Conservation (phyloP, 2,329 filamentous ascomycete genomes). For the Pseudocercospora pini-densiflorae region DNA sequence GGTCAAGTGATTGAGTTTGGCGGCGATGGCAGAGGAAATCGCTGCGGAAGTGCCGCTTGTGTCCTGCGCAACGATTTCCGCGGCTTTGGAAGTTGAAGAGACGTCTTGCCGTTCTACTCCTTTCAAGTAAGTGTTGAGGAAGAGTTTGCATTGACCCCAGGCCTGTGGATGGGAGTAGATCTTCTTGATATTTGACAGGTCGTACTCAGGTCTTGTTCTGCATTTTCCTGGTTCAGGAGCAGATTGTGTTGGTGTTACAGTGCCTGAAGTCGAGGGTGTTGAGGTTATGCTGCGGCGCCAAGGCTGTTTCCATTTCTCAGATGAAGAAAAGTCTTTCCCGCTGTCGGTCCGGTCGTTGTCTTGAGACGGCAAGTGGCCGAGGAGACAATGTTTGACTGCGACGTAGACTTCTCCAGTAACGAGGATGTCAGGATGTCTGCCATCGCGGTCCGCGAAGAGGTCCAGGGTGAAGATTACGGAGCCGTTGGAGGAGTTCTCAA, state of each 20-base stretch:
- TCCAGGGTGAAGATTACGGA: slow-evolving; percentile 89
- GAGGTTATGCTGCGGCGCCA: slow-evolving; percentile 18
- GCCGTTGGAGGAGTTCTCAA: slow-evolving; percentile 96
- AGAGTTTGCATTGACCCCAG: slow-evolving; percentile 84
- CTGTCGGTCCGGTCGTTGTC: neutral
- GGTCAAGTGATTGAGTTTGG: slow-evolving; percentile 67
- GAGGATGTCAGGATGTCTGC: slow-evolving; percentile 67
- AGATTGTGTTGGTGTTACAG: slow-evolving; percentile 49
- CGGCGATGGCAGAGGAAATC: slow-evolving; percentile 77
- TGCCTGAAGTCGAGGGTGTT: slow-evolving; percentile 1
- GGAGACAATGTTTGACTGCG: slow-evolving; percentile 83
- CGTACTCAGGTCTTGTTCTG: slow-evolving; percentile 50
- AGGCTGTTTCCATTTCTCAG: slow-evolving; percentile 4
- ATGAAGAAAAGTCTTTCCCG: slow-evolving; percentile 1
- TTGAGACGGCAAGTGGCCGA: slow-evolving; percentile 54
- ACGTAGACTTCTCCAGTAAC: slow-evolving; percentile 87
- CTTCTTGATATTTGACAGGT: slow-evolving; percentile 68
- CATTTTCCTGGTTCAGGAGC: slow-evolving; percentile 52
- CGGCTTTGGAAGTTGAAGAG: slow-evolving; percentile 82
- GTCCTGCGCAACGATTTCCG: slow-evolving; percentile 70
- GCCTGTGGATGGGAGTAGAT: slow-evolving; percentile 95
- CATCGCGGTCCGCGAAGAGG: slow-evolving; percentile 76
- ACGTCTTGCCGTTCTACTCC: slow-evolving; percentile 81
- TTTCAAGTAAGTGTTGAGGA: slow-evolving; percentile 72
- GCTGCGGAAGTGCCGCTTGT: slow-evolving; percentile 66